Percentiles rank a stretch among this genome's conserved stretches.
phyloP scores from a whole-genome alignment of 1,139 yeast species.

The Candida freyschussii region DNA sequence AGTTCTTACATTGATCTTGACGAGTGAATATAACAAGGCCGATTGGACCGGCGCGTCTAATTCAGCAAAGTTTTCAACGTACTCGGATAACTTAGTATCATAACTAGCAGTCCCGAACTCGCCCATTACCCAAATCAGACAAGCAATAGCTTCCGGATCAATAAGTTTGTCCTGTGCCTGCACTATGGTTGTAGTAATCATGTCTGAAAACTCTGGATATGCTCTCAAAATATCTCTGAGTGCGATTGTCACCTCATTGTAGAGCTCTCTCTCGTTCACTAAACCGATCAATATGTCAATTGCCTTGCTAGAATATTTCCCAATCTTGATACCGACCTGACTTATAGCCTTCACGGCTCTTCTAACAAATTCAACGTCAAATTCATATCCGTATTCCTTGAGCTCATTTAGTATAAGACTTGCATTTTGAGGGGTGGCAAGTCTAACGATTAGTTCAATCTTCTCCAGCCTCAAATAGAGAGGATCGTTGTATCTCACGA shows the following conservation, averaged over 20 bases:
- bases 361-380: conserved; percentile 83
- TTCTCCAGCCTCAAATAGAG: conserved; percentile 89
- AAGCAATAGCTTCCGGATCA: conserved; percentile 59
- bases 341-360: conserved; percentile 82
- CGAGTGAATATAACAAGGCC: conserved; percentile 70
- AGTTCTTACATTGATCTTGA: conserved; percentile 52
- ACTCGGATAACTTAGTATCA: conserved; percentile 38
- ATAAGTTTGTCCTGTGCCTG: conserved; percentile 55
- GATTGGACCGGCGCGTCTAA: conserved; percentile 75
- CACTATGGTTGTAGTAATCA: conserved; percentile 67
- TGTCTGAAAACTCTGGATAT: conserved; percentile 62
- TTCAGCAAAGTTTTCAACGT: conserved; percentile 62
- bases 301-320: conserved; percentile 57
- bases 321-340: conserved; percentile 79
- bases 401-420: conserved; percentile 74
- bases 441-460: conserved; percentile 80
- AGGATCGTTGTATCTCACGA: conserved; percentile 93
- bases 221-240: conserved; percentile 77
- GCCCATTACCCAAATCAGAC: conserved; percentile 88
- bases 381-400: conserved; percentile 91
- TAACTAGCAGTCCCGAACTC: conserved; percentile 70
- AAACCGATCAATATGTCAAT: conserved; percentile 71
- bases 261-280: conserved; percentile 70
- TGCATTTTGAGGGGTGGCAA: conserved; percentile 70
- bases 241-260: conserved; percentile 76